Evolutionary conservation across 805 yeast genomes (phyloP).

Genomic region (Teunomyces aglyptinius): DNA sequence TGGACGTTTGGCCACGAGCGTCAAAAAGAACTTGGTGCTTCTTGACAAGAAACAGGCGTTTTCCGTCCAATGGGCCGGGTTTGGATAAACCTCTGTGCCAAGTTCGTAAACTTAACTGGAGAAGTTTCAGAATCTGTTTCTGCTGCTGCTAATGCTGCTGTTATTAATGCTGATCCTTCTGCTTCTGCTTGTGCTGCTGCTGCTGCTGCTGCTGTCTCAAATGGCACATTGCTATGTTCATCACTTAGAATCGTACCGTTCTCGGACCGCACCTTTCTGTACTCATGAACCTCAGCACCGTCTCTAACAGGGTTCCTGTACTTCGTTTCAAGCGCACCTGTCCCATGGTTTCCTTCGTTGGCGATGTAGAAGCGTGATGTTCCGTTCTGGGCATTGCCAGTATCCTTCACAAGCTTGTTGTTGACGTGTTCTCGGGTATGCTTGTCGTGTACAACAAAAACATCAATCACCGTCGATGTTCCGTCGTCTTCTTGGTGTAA

Average conservation of each 20-base stretch:
- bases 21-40: constrained; percentile 78
- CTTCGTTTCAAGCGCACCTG: constrained; percentile 36
- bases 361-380: constrained; percentile 42
- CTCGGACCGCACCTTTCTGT: constrained; percentile 32
- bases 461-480: constrained; percentile 10
- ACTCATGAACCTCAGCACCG: constrained; percentile 13
- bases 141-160: neutral
- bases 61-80: constrained; percentile 95
- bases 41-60: constrained; percentile 50
- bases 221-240: neutral
- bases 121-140: neutral
- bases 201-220: too few species aligned
- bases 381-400: constrained; percentile 41
- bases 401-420: constrained; percentile 16
- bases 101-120: neutral
- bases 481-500: neutral
- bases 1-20: constrained; percentile 92
- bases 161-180: too few species aligned
- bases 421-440: constrained; percentile 17
- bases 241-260: constrained; percentile 29
- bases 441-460: constrained; percentile 22
- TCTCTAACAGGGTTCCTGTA: neutral
- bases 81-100: constrained; percentile 51
- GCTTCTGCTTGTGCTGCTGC: too few species aligned
- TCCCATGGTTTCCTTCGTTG: constrained; percentile 47